phyloP scores from a whole-genome alignment of 2,329 filamentous ascomycete species.

The Claviceps quebecensis region DNA sequence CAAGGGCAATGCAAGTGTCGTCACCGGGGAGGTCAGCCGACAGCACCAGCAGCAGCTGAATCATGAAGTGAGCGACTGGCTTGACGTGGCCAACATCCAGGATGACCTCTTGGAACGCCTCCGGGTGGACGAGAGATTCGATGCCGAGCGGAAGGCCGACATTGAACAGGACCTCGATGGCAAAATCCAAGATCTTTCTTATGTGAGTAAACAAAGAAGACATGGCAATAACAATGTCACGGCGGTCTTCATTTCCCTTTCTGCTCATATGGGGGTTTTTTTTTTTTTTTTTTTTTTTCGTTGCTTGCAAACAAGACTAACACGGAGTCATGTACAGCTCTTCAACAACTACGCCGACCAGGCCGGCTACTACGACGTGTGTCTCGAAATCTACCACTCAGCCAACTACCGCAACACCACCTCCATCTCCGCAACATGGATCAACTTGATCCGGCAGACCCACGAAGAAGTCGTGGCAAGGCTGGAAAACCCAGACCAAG shows the following conservation, averaged over 20 bases:
- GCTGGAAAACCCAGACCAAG: conserved; percentile 26
- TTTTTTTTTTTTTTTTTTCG: neutral
- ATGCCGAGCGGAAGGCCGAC: conserved; percentile 44
- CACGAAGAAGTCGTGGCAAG: conserved; percentile 42
- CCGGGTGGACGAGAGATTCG: conserved; percentile 56
- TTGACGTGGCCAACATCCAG: conserved; percentile 91
- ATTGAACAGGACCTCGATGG: conserved; percentile 60
- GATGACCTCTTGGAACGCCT: conserved; percentile 77
- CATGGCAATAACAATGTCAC: neutral
- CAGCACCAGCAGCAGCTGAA: conserved; percentile 75
- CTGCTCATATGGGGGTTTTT: neutral
- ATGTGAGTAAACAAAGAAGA: conserved; percentile 41
- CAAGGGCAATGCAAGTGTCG: conserved; percentile 81
- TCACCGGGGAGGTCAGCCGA: conserved; percentile 60
- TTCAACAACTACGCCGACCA: conserved; percentile 87
- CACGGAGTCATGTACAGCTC: conserved; percentile 37
- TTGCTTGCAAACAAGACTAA: conserved; percentile 6
- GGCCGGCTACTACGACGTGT: conserved; percentile 86
- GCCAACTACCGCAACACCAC: conserved; percentile 82
- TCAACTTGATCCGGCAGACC: conserved; percentile 60
- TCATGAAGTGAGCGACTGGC: conserved; percentile 69
- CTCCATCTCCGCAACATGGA: conserved; percentile 76
- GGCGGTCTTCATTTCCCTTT: neutral
- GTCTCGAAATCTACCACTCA: conserved; percentile 78
- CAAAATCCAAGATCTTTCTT: conserved; percentile 60